A percentile compares a stretch with the other conserved stretches of the same genome.
Evolutionary conservation across 768 basidiomycete genomes (phyloP).

Genomic region (Russula brevipes): DNA sequence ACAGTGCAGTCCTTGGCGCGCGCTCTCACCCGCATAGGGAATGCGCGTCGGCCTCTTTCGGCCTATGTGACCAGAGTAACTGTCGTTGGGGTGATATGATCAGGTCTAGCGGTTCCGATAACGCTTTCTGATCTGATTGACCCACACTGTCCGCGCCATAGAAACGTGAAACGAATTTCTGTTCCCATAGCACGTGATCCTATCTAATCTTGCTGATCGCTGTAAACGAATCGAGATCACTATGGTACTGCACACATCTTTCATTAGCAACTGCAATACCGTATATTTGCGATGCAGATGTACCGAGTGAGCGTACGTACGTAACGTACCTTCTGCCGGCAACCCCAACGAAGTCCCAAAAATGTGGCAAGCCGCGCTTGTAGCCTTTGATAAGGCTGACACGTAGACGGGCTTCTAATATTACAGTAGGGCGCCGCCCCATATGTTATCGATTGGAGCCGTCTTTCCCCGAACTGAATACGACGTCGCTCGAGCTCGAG

Average conservation of each 20-base stretch:
- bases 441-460: background rate
- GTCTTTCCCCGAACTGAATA: background rate
- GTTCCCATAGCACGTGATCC: background rate
- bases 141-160: too few relatives aligned
- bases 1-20: background rate
- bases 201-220: background rate
- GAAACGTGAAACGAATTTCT: background rate
- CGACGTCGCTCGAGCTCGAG: background rate
- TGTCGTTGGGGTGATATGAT: background rate
- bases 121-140: background rate
- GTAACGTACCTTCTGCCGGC: background rate
- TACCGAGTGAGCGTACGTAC: background rate
- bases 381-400: background rate
- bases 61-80: background rate
- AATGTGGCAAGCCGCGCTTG: background rate
- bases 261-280: too few relatives aligned
- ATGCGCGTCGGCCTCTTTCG: background rate
- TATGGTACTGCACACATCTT: too few relatives aligned
- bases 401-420: too few relatives aligned
- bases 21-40: background rate
- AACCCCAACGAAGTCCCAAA: background rate
- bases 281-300: too few relatives aligned
- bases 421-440: too few relatives aligned
- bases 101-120: background rate
- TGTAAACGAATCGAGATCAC: too few relatives aligned